Evolutionary conservation across 1,139 yeast species (phyloP).

Genomic region (Pichia sp.): DNA sequence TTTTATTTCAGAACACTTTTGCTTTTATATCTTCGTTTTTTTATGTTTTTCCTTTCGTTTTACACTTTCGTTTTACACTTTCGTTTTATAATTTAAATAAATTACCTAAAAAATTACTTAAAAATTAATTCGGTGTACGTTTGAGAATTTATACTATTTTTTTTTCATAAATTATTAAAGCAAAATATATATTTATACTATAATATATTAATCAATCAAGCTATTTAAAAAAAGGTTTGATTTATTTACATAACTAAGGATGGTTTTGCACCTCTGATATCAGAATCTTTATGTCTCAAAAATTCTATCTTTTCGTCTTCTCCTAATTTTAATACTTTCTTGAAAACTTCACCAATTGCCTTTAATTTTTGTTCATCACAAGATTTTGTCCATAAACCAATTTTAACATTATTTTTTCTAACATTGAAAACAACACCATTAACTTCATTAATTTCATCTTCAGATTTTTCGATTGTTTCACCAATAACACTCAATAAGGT

Average conservation of each 20-base stretch:
- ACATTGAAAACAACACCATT: constrained; percentile 92
- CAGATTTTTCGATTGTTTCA: constrained; percentile 88
- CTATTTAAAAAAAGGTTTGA: no score
- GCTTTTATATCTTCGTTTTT: no score
- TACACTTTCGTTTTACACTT: no score
- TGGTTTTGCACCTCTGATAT: constrained; percentile 17
- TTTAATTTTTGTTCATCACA: constrained; percentile 52
- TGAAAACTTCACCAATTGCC: constrained; percentile 78
- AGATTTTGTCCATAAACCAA: constrained; percentile 91
- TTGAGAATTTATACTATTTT: no score
- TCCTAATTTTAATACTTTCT: constrained; percentile 64
- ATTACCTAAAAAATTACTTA: no score
- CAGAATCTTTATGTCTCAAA: constrained; percentile 47
- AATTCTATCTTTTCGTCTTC: constrained; percentile 73
- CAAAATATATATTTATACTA: not conserved
- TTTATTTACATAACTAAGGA: constrained; percentile 15
- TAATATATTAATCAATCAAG: no score
- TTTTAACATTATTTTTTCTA: constrained; percentile 75
- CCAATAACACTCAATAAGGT: constrained; percentile 90
- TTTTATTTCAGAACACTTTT: no score
- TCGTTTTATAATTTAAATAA: not conserved
- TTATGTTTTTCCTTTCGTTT: no score
- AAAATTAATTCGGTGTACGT: no score
- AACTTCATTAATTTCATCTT: constrained; percentile 55
- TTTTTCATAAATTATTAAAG: no score